Percentiles rank a stretch among this genome's conserved stretches.
phyloP scores from a whole-genome alignment of 345 rosid species.

The Pugionium dolabratum region DNA sequence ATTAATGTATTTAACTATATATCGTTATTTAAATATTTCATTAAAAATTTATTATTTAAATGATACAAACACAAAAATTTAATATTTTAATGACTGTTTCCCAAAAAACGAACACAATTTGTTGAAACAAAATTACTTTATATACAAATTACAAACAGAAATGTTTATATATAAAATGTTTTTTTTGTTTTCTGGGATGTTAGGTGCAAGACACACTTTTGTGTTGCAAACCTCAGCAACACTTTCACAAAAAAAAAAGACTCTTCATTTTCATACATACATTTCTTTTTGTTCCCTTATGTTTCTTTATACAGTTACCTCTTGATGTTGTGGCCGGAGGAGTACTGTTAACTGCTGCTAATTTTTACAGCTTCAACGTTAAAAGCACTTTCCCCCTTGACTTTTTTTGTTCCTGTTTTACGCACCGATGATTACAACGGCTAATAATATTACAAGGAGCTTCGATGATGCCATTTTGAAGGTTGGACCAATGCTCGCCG shows the following conservation, averaged over 20 bases:
- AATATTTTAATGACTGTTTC: too few relatives aligned
- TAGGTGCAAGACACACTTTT: slow-evolving; percentile 42
- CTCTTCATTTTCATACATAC: slow-evolving; percentile 43
- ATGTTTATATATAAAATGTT: slow-evolving; percentile 16
- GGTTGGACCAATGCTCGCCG: slow-evolving; percentile 30
- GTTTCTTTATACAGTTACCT: slow-evolving; percentile 42
- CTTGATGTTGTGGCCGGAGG: slow-evolving; percentile 31
- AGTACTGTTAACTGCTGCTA: slow-evolving; percentile 39
- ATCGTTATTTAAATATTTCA: too few relatives aligned
- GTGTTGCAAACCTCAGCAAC: slow-evolving; percentile 43
- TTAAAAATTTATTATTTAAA: too few relatives aligned
- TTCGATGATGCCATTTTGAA: slow-evolving; percentile 24
- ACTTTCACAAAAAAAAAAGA: slow-evolving; percentile 26
- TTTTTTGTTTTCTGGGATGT: slow-evolving; percentile 29
- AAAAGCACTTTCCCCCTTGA: slow-evolving; percentile 34
- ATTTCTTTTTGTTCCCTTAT: slow-evolving; percentile 15
- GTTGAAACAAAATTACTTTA: neutral
- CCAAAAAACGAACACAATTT: too few relatives aligned
- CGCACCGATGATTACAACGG: slow-evolving; percentile 30
- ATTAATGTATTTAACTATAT: too few relatives aligned
- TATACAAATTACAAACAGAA: slow-evolving; percentile 27
- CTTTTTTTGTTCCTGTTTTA: slow-evolving; percentile 19
- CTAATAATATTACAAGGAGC: slow-evolving; percentile 35
- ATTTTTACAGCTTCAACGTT: slow-evolving; percentile 20
- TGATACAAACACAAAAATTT: too few relatives aligned